A percentile compares a stretch with the other conserved stretches of the same genome.
Conservation (phyloP, 1,139 yeast genomes). For the Lodderomyces beijingensis region DNA sequence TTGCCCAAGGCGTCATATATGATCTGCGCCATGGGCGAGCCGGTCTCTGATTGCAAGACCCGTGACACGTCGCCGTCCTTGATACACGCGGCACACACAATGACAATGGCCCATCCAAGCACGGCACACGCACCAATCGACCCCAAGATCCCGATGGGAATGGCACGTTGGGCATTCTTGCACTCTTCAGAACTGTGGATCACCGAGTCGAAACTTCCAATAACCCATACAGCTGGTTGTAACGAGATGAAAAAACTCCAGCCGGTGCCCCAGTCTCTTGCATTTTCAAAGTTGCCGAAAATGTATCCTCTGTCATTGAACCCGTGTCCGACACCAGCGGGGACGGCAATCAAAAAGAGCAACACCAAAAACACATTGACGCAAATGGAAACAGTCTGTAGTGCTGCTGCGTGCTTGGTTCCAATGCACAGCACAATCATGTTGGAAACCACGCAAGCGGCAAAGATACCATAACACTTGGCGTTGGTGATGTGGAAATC, state of each 20-base stretch:
- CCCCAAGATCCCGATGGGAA: conserved; percentile 56
- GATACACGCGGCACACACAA: conserved; percentile 55
- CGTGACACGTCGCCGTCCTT: conserved; percentile 43
- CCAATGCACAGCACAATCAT: conserved; percentile 28
- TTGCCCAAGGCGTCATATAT: conserved; percentile 63
- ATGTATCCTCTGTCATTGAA: conserved; percentile 39
- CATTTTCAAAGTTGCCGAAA: conserved; percentile 54
- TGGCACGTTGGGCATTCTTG: conserved; percentile 58
- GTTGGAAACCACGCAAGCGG: conserved; percentile 27
- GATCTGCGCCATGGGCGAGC: conserved; percentile 63
- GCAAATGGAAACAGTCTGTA: conserved; percentile 58
- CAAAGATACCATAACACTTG: conserved; percentile 34
- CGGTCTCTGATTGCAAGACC: conserved; percentile 41
- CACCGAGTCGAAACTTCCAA: conserved; percentile 67
- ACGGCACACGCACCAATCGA: conserved; percentile 54
- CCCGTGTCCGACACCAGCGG: conserved; percentile 41
- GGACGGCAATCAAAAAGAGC: conserved; percentile 64
- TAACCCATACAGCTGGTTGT: conserved; percentile 67
- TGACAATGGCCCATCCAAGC: conserved; percentile 55
- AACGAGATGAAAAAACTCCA: conserved; percentile 60
- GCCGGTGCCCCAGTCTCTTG: conserved; percentile 59
- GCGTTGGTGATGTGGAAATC: conserved; percentile 28
- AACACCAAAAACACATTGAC: conserved; percentile 52
- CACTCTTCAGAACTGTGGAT: conserved; percentile 76
- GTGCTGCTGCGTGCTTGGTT: conserved; percentile 45